Conservation (phyloP, 2,329 filamentous ascomycete genomes). For the Fusarium armeniacum region DNA sequence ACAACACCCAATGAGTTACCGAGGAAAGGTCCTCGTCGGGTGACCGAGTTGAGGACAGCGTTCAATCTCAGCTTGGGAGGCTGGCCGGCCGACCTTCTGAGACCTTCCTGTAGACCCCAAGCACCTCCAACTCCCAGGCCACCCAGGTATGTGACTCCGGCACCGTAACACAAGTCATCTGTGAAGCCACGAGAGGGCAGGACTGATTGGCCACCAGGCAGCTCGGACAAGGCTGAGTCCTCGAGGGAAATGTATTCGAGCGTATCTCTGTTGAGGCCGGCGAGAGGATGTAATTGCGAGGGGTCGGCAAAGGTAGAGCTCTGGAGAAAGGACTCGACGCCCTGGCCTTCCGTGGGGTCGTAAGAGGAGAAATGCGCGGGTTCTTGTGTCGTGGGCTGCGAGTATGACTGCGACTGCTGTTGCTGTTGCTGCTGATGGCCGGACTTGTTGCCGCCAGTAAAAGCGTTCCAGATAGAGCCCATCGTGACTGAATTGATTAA, state of each 20-base stretch:
- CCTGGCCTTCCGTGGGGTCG: slow-evolving; percentile 79
- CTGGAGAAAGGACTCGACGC: slow-evolving; percentile 88
- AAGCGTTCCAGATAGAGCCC: slow-evolving; percentile 72
- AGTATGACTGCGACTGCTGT: slow-evolving; percentile 55
- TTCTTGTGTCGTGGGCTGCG: slow-evolving; percentile 59
- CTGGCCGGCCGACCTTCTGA: slow-evolving; percentile 80
- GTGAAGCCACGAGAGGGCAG: slow-evolving; percentile 97
- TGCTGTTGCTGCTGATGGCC: slow-evolving; percentile 59
- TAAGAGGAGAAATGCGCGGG: slow-evolving; percentile 70
- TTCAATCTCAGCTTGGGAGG: slow-evolving; percentile 94
- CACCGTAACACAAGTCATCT: slow-evolving; percentile 97
- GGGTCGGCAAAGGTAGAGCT: slow-evolving; percentile 85
- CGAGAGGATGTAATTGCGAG: slow-evolving; percentile 89
- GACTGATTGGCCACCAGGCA: slow-evolving; percentile 87
- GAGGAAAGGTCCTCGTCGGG: slow-evolving; percentile 90
- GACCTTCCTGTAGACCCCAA: slow-evolving; percentile 92
- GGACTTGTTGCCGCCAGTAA: slow-evolving; percentile 71
- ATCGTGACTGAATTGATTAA: slow-evolving; percentile 54
- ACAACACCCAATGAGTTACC: slow-evolving; percentile 97
- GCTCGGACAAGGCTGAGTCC: slow-evolving; percentile 87
- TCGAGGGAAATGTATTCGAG: slow-evolving; percentile 96
- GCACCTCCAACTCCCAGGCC: slow-evolving; percentile 87
- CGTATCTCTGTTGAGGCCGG: slow-evolving; percentile 90
- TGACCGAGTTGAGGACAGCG: slow-evolving; percentile 94
- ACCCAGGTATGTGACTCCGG: slow-evolving; percentile 92